Base-by-base conservation (phyloP, 148 eudicot species). In the Cornus controversa region DNA sequence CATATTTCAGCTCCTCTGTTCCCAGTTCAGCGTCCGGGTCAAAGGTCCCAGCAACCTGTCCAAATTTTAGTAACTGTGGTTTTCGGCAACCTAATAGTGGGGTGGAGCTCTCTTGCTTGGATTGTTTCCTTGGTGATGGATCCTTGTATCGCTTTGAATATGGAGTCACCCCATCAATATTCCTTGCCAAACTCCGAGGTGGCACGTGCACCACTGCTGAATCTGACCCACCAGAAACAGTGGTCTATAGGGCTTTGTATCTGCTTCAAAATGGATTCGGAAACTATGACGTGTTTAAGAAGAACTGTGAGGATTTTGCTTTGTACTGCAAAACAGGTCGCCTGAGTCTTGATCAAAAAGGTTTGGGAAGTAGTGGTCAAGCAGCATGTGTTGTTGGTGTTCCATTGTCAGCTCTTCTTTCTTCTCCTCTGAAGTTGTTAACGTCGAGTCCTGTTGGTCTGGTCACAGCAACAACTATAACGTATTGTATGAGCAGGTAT, bases 271-370 rank as follows among this genome's bases (percentile, higher is more conserved):
- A 81, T 36, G 87, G 87, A 50, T 81, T 84, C 40, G 84, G 87
- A 23, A 75, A 76, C 70, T 84, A 81, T 34, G 37, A 81, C 24
- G 60, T 78, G 58, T 81, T 78, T 54, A 71, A 76, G 40, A 86
- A 86, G 14, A 86, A 83, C 76, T 86, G 86, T 26, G 86, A 86
- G 66, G 84, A 86, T 78, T 86, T 86, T 78, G 85, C 84, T 14
- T 63, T 86, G 67, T 86, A 86, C 71, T 86, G 88, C 26, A 86
- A 86, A 74, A 83, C 88, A 10, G 86, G 88, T 10, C 68, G 65
- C 58, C 45, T 70, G 42, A 73, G 83, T 58, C n/a, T 47, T 27
- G 87, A 77, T 10, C 40, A 70, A 76, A 70, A 66, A 20, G 57
- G 73, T 70, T 70, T 66, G 1, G 87, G 82, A 69, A 45, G 82